A percentile compares a stretch with the other conserved stretches of the same genome.
phyloP scores from a whole-genome alignment of 2,329 filamentous ascomycete species.

The Lecanicillium sp. region DNA sequence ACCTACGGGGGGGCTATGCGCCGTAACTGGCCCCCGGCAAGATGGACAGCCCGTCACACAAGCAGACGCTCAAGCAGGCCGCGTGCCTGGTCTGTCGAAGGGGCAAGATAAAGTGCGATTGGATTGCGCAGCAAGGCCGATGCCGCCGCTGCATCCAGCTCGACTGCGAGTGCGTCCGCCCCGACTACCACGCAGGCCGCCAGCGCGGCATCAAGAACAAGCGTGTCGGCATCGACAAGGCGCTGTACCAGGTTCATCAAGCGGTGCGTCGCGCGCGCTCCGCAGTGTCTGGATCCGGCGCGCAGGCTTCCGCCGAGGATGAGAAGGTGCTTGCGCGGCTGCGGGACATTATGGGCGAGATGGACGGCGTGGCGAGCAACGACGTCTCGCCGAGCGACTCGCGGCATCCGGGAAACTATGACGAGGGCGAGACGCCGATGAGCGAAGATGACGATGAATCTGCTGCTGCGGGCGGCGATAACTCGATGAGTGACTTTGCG shows the following conservation, averaged over 20 bases:
- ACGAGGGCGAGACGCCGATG: constrained; percentile 15
- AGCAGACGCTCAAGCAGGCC: constrained; percentile 27
- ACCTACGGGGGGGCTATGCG: no score
- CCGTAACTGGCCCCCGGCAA: not conserved
- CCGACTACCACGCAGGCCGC: constrained; percentile 63
- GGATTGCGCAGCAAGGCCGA: constrained; percentile 38
- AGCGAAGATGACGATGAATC: constrained; percentile 21
- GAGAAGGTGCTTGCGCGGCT: constrained; percentile 36
- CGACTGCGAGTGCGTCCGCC: constrained; percentile 55
- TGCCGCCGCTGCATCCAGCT: constrained; percentile 55
- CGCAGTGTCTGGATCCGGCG: constrained; percentile 18
- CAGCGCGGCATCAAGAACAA: constrained; percentile 76
- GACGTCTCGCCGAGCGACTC: constrained; percentile 14
- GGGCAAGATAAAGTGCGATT: constrained; percentile 62
- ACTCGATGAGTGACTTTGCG: constrained; percentile 16
- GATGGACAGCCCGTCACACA: constrained; percentile 4
- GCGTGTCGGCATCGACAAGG: constrained; percentile 65
- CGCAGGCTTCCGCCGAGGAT: constrained; percentile 28
- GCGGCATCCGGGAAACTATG: constrained; percentile 2
- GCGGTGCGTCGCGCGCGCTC: constrained; percentile 50
- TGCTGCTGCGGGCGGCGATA: constrained; percentile 4
- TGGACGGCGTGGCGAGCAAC: constrained; percentile 7
- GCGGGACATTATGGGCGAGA: constrained; percentile 28
- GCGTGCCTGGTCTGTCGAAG: constrained; percentile 57
- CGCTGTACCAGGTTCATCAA: constrained; percentile 65